Base-by-base conservation (phyloP, 805 yeast genomes). In the Peterozyma toletana region DNA sequence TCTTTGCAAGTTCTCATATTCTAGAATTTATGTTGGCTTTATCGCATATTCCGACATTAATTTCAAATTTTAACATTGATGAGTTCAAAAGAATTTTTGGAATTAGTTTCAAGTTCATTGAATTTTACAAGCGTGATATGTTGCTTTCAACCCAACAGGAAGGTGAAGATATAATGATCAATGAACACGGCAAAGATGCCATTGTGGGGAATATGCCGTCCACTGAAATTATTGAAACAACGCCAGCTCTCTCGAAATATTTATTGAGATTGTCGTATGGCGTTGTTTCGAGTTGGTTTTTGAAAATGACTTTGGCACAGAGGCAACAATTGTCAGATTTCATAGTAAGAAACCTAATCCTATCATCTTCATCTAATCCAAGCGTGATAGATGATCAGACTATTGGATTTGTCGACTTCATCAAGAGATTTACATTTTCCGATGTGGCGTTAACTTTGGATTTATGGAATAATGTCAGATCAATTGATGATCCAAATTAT, bases 1-100 rank as follows among this genome's bases (percentile, higher is more conserved):
- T 80, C 0, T 77, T 75, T 51, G 80, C 91, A 2, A 73, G 83
- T 48, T 76, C 86, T 5, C 89, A 84, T 48, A 81, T 85, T 30
- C 62, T 89, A 46, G 96, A 88, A 54, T 84, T 89, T 50, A 63
- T 88, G 44, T 59, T 80, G 48, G 74, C 87, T 1, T 62, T 89
- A 35, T 72, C 86, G 0, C 73, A 82, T 44, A 70, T 83, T 36
- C 89, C 91, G 0, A 60, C 76, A 2, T 60, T 87, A 45, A 79
- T 86, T 1, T 72, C 86, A 1, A 82, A 82, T 53, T 83, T 87
- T 56, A 83, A 86, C 3, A 70, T 73, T 15, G 93, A 85, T 40
- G 96, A 88, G 52, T 83, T 73, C 57, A 83, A 80, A 53, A 69
- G 89, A 39, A 86, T 87, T 2, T 86, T 88, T 65, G 96, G 86